Percentiles rank a stretch among this genome's conserved stretches.
Evolutionary conservation across 306 rosid genomes (phyloP).

Genomic region (Cicer cuneatum): DNA sequence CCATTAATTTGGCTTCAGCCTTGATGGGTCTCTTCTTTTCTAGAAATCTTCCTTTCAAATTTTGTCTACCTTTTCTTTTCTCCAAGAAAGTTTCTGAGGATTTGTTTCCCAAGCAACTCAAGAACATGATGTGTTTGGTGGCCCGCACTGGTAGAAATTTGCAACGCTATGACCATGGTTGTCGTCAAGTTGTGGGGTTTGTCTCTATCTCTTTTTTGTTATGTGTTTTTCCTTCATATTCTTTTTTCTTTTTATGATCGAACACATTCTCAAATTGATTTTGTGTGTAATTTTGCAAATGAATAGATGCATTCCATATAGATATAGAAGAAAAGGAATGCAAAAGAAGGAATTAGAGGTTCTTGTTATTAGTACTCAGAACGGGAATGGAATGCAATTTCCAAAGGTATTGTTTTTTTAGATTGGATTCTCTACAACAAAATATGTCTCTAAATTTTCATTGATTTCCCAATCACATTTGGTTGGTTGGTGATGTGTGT

Average conservation of each 20-base stretch:
- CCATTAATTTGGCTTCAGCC: neutral
- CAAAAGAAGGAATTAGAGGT: neutral
- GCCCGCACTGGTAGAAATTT: neutral
- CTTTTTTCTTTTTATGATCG: too few relatives aligned
- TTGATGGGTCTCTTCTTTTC: neutral
- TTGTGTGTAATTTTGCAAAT: neutral
- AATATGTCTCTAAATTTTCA: too few relatives aligned
- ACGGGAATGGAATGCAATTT: slow-evolving; percentile 10
- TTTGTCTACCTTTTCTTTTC: neutral
- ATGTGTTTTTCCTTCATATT: neutral
- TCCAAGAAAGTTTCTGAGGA: neutral
- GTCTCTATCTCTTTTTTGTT: too few relatives aligned
- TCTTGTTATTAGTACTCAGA: slow-evolving; percentile 13
- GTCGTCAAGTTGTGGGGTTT: slow-evolving; percentile 16
- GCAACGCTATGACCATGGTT: slow-evolving; percentile 15
- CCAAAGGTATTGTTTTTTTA: neutral
- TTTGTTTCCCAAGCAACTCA: slow-evolving; percentile 1
- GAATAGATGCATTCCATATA: slow-evolving; percentile 18
- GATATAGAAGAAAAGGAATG: neutral
- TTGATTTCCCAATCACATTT: too few relatives aligned
- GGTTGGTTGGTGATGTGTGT: neutral
- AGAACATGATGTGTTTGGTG: neutral
- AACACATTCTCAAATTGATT: too few relatives aligned
- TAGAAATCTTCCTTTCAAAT: neutral
- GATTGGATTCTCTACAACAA: too few relatives aligned